Conservation (phyloP, 164 flowering plant species). For the Platanus orientalis region DNA sequence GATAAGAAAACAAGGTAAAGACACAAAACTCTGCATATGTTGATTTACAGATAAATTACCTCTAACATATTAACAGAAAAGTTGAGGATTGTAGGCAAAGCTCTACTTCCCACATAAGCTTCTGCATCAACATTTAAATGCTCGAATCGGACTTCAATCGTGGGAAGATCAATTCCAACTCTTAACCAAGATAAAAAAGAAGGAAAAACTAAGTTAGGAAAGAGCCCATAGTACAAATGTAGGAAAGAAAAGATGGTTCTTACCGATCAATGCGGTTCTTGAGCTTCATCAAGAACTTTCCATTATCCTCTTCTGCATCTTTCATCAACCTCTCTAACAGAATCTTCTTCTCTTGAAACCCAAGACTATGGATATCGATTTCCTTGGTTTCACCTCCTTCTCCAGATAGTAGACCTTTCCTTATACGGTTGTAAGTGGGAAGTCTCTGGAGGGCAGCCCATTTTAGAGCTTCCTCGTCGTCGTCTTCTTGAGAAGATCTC, state of each 20-base stretch:
- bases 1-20: neutral
- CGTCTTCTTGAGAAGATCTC: constrained; percentile 31
- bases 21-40: neutral
- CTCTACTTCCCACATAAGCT: constrained; percentile 49
- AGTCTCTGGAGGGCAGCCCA: constrained; percentile 56
- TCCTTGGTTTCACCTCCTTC: constrained; percentile 22
- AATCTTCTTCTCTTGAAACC: constrained; percentile 30
- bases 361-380: constrained; percentile 35
- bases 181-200: constrained; percentile 17
- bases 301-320: constrained; percentile 64
- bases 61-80: constrained; percentile 32
- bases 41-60: constrained; percentile 24
- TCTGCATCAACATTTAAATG: constrained; percentile 47
- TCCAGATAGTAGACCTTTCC: constrained; percentile 33
- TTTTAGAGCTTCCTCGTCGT: constrained; percentile 48
- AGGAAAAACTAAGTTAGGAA: neutral
- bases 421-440: constrained; percentile 40
- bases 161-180: constrained; percentile 60
- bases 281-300: constrained; percentile 60
- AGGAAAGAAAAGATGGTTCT: neutral
- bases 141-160: constrained; percentile 66
- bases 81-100: constrained; percentile 52
- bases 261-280: constrained; percentile 40
- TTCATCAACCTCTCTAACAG: constrained; percentile 53
- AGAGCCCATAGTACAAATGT: neutral